Percentiles rank a stretch among this genome's conserved stretches.
Conservation (phyloP, 2,329 filamentous ascomycete species). For the Clarireedia monteithiana region DNA sequence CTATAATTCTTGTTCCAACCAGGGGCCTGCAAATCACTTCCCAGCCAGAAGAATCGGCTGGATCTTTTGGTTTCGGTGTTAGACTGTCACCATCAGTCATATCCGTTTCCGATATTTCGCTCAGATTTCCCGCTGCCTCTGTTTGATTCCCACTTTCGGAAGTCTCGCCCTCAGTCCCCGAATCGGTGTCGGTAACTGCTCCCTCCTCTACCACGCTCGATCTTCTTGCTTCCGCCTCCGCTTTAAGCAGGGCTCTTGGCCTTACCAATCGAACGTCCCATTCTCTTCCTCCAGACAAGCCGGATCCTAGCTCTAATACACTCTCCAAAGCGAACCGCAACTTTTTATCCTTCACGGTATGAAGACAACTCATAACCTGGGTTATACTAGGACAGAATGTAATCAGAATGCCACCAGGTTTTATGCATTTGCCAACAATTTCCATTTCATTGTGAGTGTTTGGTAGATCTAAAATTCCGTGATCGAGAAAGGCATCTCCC, state of each 20-base stretch:
- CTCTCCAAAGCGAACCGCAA: constrained; percentile 50
- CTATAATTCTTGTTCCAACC: constrained; percentile 37
- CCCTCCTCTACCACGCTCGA: neutral
- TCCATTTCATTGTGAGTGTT: constrained; percentile 44
- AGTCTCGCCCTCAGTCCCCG: neutral
- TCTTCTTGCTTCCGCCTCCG: constrained; percentile 7
- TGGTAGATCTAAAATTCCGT: constrained; percentile 69
- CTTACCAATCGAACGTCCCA: constrained; percentile 54
- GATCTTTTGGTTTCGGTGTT: neutral
- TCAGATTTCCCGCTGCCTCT: no score
- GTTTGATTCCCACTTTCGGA: neutral
- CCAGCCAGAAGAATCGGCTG: constrained; percentile 22
- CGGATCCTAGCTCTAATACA: constrained; percentile 51
- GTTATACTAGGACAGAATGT: constrained; percentile 74
- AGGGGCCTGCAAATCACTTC: constrained; percentile 46
- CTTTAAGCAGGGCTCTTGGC: constrained; percentile 23
- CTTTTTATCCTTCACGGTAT: constrained; percentile 42
- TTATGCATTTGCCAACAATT: constrained; percentile 48
- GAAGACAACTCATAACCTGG: constrained; percentile 61
- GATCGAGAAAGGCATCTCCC: constrained; percentile 55
- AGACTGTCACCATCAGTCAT: no score
- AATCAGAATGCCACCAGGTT: constrained; percentile 55
- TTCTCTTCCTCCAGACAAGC: constrained; percentile 43
- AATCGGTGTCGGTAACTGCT: neutral
- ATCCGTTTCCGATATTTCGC: no score